A percentile compares a stretch with the other conserved stretches of the same genome.
phyloP scores from a whole-genome alignment of 129 eudicot genomes.

The Sambucus nigra region DNA sequence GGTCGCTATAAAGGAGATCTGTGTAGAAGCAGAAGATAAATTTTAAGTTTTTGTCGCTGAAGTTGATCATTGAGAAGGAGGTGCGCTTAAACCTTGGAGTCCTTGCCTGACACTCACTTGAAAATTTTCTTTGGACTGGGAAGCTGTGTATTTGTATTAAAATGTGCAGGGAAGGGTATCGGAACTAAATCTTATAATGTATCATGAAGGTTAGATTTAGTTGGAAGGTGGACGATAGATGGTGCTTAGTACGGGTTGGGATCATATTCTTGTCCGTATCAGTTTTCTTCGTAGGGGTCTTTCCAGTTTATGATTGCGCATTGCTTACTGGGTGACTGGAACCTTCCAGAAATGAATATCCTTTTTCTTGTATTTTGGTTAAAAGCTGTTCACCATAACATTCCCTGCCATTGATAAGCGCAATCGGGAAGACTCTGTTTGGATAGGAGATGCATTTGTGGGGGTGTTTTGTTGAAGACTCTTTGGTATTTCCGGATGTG shows the following conservation, averaged over 20 bases:
- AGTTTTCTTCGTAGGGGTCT: slow-evolving; percentile 13
- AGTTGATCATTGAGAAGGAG: slow-evolving; percentile 2
- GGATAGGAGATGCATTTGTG: slow-evolving; percentile 13
- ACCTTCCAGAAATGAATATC: not conserved
- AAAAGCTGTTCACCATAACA: not conserved
- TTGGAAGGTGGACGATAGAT: slow-evolving; percentile 17
- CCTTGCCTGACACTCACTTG: slow-evolving; percentile 9
- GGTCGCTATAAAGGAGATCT: slow-evolving; percentile 15
- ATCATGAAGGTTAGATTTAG: slow-evolving; percentile 11
- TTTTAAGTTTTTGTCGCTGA: slow-evolving; percentile 7
- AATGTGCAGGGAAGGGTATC: not conserved
- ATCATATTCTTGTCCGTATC: slow-evolving; percentile 2
- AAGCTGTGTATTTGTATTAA: slow-evolving; percentile 10
- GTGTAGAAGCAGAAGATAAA: slow-evolving; percentile 16
- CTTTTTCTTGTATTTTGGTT: not conserved
- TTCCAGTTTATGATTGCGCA: slow-evolving; percentile 7
- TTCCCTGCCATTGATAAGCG: slow-evolving; percentile 1
- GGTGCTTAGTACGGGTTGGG: not conserved
- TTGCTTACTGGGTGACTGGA: slow-evolving; percentile 14
- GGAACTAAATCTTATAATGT: slow-evolving; percentile 11
- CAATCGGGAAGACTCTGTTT: slow-evolving; percentile 12
- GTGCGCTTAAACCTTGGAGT: slow-evolving; percentile 3
- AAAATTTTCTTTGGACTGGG: slow-evolving; percentile 10
- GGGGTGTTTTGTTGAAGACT: slow-evolving; percentile 13
- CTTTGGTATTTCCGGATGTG: slow-evolving; percentile 15